Evolutionary conservation across 768 basidiomycete genomes (phyloP).

Genomic region (Gloeostereum incarnatum): DNA sequence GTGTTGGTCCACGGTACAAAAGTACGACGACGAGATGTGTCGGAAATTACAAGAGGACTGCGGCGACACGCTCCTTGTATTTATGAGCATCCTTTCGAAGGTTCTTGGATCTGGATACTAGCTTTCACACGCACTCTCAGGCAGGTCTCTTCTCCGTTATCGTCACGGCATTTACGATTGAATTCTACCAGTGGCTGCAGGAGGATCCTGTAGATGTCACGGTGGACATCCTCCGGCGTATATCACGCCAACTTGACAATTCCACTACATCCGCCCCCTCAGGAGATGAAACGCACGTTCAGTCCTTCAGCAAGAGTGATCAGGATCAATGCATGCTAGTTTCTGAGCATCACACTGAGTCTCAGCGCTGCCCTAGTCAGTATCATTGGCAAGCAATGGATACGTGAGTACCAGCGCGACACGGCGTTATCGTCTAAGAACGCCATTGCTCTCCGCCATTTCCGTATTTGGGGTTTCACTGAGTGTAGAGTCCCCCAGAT

Average conservation of each 20-base stretch:
- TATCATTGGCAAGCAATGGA: conserved; percentile 5
- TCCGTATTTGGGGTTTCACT: conserved; percentile 6
- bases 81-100: too few relatives aligned
- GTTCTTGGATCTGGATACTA: too few relatives aligned
- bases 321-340: conserved; percentile 4
- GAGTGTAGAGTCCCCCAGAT: conserved; percentile 7
- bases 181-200: conserved; percentile 1
- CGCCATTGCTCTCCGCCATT: conserved; percentile 2
- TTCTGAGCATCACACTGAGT: conserved; percentile 3
- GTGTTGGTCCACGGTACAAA: too few relatives aligned
- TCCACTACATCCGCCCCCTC: background rate
- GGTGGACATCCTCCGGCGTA: background rate
- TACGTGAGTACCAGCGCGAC: conserved; percentile 4
- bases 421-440: conserved; percentile 1
- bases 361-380: conserved; percentile 3
- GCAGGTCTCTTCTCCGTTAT: conserved; percentile 5
- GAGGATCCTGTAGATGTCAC: conserved; percentile 1
- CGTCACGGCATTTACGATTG: conserved; percentile 3
- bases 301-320: background rate
- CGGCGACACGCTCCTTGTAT: conserved; percentile 2
- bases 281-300: background rate
- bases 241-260: conserved; percentile 1
- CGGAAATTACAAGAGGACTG: background rate
- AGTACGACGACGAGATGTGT: too few relatives aligned
- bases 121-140: too few relatives aligned